phyloP scores from a whole-genome alignment of 2,329 filamentous ascomycete species.

The Sclerotinia glacialis region DNA sequence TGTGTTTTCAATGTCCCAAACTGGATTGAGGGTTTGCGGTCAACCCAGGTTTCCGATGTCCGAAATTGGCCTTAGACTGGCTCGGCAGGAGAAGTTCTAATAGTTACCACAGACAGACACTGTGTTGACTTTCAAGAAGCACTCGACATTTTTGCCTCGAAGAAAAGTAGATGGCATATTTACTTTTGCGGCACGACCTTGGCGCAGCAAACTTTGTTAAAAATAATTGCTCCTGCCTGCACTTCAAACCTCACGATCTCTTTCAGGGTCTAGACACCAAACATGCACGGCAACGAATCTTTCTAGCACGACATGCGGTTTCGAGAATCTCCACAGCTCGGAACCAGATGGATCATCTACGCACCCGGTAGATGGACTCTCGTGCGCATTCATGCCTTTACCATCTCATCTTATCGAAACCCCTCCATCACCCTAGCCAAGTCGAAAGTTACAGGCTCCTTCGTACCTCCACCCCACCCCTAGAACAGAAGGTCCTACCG shows the following conservation, averaged over 20 bases:
- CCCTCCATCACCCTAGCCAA: conserved; percentile 16
- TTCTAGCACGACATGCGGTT: neutral
- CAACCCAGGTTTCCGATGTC: conserved; percentile 4
- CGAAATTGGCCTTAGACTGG: conserved; percentile 6
- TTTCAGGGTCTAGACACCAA: neutral
- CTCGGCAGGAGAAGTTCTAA: neutral
- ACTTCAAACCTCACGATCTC: neutral
- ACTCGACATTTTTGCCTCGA: neutral
- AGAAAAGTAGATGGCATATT: neutral
- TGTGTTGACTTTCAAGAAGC: neutral
- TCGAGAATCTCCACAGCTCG: neutral
- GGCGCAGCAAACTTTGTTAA: neutral
- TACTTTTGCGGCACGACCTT: neutral
- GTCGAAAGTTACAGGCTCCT: conserved; percentile 10
- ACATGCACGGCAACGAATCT: neutral
- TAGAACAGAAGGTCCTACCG: conserved; percentile 18
- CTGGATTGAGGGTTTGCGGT: conserved; percentile 7
- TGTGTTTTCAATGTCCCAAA: conserved; percentile 3
- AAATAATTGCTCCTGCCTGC: neutral
- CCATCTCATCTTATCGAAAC: conserved; percentile 20
- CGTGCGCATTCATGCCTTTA: neutral
- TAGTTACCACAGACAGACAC: neutral
- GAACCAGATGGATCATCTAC: neutral
- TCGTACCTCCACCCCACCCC: conserved; percentile 13
- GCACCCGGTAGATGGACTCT: neutral